Evolutionary conservation across 2,329 filamentous ascomycete genomes (phyloP), one percentile per base, ranked within the genome.

Genomic region (Microthyrium microscopicum): DNA sequence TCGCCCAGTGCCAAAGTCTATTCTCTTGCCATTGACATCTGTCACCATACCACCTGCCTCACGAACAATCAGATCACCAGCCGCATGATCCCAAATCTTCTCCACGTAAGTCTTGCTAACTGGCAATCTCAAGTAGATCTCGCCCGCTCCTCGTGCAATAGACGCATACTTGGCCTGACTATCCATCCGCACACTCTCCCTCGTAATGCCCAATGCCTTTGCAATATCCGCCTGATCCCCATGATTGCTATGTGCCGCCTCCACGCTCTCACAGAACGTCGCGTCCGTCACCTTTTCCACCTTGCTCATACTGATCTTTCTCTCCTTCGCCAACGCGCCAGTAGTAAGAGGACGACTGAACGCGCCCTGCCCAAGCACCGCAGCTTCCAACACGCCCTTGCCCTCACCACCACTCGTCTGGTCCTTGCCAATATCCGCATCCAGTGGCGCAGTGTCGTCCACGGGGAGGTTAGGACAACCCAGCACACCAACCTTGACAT

Each of bases 41-140:
- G 84, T 91, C 34, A 98, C 87, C 48, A 79, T 65, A 31, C 89
- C 91, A 33, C 89, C 89, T 3, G 89, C 84, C 59, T 98, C 91
- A 37, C 85, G 69, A 26, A 95, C 89, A 44, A 98, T 85, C 38
- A 98, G 60, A 48, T 93, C 85, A 26, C 89, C 89, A 9, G 87
- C 89, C 13, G 89, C 89, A 55, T 98, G 89, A 52, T 98, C 89
- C 89, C 89, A 98, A 45, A 98, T 98, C 71, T 98, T 98, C 67
- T 98, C 89, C 54, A 92, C 74, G 60, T 98, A 98, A 34, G 77
- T 76, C 45, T 77, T 78, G 52, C 72, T 79, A 19, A 82, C 77
- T 3, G 89, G 89, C 38, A 98, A 61, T 34, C 91, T 72, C 37
- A 98, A 68, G 59, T 98, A 98, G 43, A 98, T 76, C 51, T 98